Evolutionary conservation across 768 basidiomycete genomes (phyloP).

Genomic region (Mycena chlorophos): DNA sequence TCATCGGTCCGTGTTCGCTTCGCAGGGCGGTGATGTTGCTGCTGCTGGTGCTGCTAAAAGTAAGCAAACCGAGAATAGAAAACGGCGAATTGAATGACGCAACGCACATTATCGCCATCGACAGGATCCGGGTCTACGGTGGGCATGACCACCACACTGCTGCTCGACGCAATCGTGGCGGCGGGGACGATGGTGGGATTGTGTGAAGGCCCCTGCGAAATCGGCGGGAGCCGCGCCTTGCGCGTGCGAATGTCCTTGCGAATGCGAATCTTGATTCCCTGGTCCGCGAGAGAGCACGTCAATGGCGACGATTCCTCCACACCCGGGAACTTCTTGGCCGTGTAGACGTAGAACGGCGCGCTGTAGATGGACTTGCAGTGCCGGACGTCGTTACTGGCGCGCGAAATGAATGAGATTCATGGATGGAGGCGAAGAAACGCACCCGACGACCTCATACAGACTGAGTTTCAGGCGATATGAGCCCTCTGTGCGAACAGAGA

Average conservation of each 20-base stretch:
- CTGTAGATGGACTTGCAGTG: constrained; percentile 92
- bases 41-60: constrained; percentile 18
- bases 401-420: constrained; percentile 8
- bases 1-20: constrained; percentile 42
- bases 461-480: constrained; percentile 73
- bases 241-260: constrained; percentile 87
- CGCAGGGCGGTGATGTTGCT: constrained; percentile 26
- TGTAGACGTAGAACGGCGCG: constrained; percentile 89
- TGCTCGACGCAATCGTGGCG: not conserved
- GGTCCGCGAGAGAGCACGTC: constrained; percentile 89
- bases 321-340: constrained; percentile 94
- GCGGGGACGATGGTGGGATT: constrained; percentile 10
- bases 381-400: constrained; percentile 71
- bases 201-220: not conserved
- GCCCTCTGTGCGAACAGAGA: constrained; percentile 90
- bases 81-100: not conserved
- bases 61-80: constrained; percentile 15
- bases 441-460: constrained; percentile 92
- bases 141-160: constrained; percentile 11
- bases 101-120: constrained; percentile 10
- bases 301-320: constrained; percentile 94
- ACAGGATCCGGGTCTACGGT: constrained; percentile 17
- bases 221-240: constrained; percentile 54
- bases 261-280: constrained; percentile 93
- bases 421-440: constrained; percentile 33